phyloP scores from a whole-genome alignment of 139 green algal genomes.

The Microglena sp. region DNA sequence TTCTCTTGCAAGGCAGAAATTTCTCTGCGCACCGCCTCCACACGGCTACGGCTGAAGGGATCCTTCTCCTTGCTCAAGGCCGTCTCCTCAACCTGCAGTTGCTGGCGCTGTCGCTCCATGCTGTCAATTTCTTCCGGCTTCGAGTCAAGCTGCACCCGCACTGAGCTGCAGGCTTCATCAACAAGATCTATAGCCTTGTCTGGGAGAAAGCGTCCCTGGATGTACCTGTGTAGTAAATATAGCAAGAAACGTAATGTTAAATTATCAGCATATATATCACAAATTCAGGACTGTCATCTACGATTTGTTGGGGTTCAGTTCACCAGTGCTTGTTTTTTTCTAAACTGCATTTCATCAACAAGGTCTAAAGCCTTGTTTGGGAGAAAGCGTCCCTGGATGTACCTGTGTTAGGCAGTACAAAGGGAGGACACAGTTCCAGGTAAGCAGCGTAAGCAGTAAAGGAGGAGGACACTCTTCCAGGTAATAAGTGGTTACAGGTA shows the following conservation, averaged over 20 bases:
- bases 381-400: slow-evolving; percentile 57
- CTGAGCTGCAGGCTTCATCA: slow-evolving; percentile 43
- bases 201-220: slow-evolving; percentile 63
- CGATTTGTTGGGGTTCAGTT: no score
- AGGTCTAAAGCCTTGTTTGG: slow-evolving; percentile 78
- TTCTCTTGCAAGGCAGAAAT: slow-evolving; percentile 60
- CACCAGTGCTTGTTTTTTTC: no score
- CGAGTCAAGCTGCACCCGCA: slow-evolving; percentile 42
- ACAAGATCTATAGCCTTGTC: slow-evolving; percentile 76
- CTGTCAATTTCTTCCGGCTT: slow-evolving; percentile 75
- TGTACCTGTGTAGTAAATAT: no score
- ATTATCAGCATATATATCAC: no score
- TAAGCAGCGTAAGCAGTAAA: no score
- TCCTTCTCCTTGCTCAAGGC: slow-evolving; percentile 87
- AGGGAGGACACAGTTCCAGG: no score
- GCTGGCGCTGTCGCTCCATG: slow-evolving; percentile 57
- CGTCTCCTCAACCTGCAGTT: slow-evolving; percentile 68
- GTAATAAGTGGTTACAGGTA: no score
- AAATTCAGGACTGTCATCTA: no score
- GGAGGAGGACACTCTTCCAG: no score
- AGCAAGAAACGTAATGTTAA: no score
- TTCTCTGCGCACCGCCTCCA: slow-evolving; percentile 63
- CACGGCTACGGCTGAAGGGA: slow-evolving; percentile 34
- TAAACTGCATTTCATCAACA: slow-evolving; percentile 51
- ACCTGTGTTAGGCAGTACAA: no score